phyloP scores from a whole-genome alignment of 306 rosid species.

The Glycine soja region DNA sequence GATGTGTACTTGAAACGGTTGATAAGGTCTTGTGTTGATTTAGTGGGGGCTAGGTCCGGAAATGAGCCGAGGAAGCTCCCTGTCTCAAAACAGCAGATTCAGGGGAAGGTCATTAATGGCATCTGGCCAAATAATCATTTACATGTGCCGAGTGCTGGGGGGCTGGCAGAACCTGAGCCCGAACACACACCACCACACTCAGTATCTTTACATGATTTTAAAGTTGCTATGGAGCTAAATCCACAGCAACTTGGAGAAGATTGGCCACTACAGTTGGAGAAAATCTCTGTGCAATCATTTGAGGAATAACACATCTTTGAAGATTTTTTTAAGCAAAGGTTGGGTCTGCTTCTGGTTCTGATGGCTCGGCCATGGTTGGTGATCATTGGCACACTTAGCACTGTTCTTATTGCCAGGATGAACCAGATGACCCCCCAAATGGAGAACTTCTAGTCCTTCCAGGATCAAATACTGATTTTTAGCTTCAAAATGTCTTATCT shows the following conservation, averaged over 20 bases:
- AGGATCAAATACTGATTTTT: slow-evolving; percentile 47
- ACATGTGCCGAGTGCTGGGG: slow-evolving; percentile 61
- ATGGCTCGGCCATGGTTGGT: slow-evolving; percentile 52
- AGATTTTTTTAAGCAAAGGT: slow-evolving; percentile 51
- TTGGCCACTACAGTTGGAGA: slow-evolving; percentile 92
- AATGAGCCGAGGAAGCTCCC: slow-evolving; percentile 57
- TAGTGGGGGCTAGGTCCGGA: slow-evolving; percentile 71
- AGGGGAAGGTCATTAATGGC: slow-evolving; percentile 80
- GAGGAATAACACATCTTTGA: slow-evolving; percentile 64
- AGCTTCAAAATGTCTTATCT: slow-evolving; percentile 54
- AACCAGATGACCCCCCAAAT: slow-evolving; percentile 56
- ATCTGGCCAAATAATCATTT: slow-evolving; percentile 79
- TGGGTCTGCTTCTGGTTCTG: slow-evolving; percentile 63
- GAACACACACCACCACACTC: slow-evolving; percentile 58
- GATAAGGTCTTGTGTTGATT: slow-evolving; percentile 82
- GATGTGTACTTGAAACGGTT: slow-evolving; percentile 86
- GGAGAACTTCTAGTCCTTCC: slow-evolving; percentile 54
- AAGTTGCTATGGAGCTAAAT: slow-evolving; percentile 95
- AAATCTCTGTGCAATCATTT: slow-evolving; percentile 75
- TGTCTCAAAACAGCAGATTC: slow-evolving; percentile 72
- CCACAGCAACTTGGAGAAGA: slow-evolving; percentile 97
- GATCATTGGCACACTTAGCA: slow-evolving; percentile 36
- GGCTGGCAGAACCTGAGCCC: slow-evolving; percentile 56
- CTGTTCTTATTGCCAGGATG: slow-evolving; percentile 54
- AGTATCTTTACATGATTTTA: slow-evolving; percentile 82